Evolutionary conservation across 805 yeast species (phyloP), one percentile per base, ranked within the genome.

Genomic region (Cyberlindnera amylophila): DNA sequence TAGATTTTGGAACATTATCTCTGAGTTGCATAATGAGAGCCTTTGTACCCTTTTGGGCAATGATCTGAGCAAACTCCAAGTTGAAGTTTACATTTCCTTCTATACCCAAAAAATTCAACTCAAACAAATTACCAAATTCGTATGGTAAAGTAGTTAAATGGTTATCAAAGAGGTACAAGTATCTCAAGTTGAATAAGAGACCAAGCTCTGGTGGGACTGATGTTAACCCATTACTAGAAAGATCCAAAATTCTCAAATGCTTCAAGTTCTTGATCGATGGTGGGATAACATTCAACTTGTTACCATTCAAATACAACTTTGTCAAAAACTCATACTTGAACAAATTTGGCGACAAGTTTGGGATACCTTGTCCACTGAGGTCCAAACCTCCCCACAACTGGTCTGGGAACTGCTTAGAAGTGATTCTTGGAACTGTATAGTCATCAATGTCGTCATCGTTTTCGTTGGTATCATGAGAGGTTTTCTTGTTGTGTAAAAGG

Each of bases 371-470:
- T 46, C 96, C 96, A 50, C 95, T 81, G 51, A 91, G 70, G 66
- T 93, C 99, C 51, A 93, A 69, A 6, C 90, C 91, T 41, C 95
- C 85, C 99, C 99, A 93, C 58, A 86, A 74, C 66, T 90, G 97
- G 46, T 81, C 82, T 29, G 84, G 79, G 47, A 52, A 55, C 35
- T 62, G 54, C 55, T 63, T 36, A 42, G 57, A 72, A 71, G 81
- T 72, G 66, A 79, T 74, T 62, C 84, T 67, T 59, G 81, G 80
- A 54, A 77, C 81, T 57, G 81, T 83, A 54, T 82, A 86, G 50
- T 81, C 86, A 46, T 72, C 75, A 45, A 47, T 45, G 38, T 58
- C 59, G 33, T 53, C 55, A 32, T 52, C 52, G 27, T 42, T 45
- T 32, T 53, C 49, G 41, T 68, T 70, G 19, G 62, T 62, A 39